phyloP scores from a whole-genome alignment of 176 grass and related monocot species.

The Olyra latifolia region DNA sequence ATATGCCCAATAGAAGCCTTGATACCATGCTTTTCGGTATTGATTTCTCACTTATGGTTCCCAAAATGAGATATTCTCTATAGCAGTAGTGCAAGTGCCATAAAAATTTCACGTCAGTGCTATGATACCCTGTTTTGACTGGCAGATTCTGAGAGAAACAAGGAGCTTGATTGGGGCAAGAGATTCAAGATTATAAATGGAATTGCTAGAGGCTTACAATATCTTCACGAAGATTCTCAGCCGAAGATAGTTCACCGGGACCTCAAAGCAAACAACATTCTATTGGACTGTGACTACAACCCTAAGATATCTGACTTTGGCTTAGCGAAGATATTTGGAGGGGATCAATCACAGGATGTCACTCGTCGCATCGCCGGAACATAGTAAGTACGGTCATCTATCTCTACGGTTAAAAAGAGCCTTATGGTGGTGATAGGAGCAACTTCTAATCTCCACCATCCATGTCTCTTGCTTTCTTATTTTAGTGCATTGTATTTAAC shows the following conservation, averaged over 20 bases:
- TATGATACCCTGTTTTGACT: not conserved
- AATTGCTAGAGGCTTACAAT: slow-evolving; percentile 46
- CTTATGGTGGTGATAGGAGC: too few relatives aligned
- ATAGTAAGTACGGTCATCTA: slow-evolving; percentile 40
- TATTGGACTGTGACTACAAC: slow-evolving; percentile 19
- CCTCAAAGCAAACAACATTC: slow-evolving; percentile 15
- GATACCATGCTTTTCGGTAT: slow-evolving; percentile 40
- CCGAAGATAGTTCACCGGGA: slow-evolving; percentile 38
- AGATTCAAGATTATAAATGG: slow-evolving; percentile 36
- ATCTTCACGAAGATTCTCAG: slow-evolving; percentile 57
- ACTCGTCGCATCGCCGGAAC: slow-evolving; percentile 44
- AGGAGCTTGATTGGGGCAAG: slow-evolving; percentile 25
- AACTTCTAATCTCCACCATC: too few relatives aligned
- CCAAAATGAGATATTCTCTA: not conserved
- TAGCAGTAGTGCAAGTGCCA: not conserved
- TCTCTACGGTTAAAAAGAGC: too few relatives aligned
- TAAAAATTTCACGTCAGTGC: not conserved
- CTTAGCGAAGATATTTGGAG: slow-evolving; percentile 38
- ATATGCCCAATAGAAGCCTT: slow-evolving; percentile 40
- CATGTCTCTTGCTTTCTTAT: too few relatives aligned
- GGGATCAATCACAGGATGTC: slow-evolving; percentile 32
- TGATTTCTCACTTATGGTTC: not conserved
- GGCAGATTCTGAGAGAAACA: slow-evolving; percentile 19
- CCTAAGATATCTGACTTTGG: slow-evolving; percentile 60
- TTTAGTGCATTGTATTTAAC: too few relatives aligned